phyloP scores from a whole-genome alignment of 306 rosid species.

The Cicer yamashitae region DNA sequence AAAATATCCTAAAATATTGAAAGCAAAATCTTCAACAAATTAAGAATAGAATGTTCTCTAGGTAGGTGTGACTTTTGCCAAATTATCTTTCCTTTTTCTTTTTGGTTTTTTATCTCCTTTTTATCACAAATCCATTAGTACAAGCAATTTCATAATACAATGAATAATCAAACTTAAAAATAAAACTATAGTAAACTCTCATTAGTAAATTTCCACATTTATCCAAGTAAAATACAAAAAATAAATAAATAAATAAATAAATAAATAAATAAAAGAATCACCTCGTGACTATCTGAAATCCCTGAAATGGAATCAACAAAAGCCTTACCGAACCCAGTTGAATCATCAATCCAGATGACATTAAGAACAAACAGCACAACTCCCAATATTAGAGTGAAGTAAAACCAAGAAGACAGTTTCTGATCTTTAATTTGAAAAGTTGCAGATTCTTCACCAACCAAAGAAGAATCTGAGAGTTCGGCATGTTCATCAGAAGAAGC shows the following conservation, averaged over 20 bases:
- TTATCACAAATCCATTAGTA: neutral
- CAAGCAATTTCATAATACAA: neutral
- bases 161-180: neutral
- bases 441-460: slow-evolving; percentile 83
- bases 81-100: neutral
- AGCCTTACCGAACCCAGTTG: slow-evolving; percentile 71
- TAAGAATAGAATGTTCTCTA: neutral
- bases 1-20: slow-evolving; percentile 3
- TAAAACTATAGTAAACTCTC: neutral
- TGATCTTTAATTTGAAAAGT: slow-evolving; percentile 61
- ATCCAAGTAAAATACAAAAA: no score
- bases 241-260: neutral
- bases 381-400: slow-evolving; percentile 66
- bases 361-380: slow-evolving; percentile 66
- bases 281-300: slow-evolving; percentile 77
- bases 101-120: neutral
- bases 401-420: slow-evolving; percentile 77
- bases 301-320: slow-evolving; percentile 66
- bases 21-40: neutral
- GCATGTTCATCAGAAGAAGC: slow-evolving; percentile 35
- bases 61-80: neutral
- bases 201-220: no score
- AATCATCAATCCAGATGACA: slow-evolving; percentile 72
- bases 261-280: slow-evolving; percentile 21
- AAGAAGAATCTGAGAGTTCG: slow-evolving; percentile 14